Evolutionary conservation across 2,329 filamentous ascomycete genomes (phyloP).

Genomic region (Botrytis medusae): DNA sequence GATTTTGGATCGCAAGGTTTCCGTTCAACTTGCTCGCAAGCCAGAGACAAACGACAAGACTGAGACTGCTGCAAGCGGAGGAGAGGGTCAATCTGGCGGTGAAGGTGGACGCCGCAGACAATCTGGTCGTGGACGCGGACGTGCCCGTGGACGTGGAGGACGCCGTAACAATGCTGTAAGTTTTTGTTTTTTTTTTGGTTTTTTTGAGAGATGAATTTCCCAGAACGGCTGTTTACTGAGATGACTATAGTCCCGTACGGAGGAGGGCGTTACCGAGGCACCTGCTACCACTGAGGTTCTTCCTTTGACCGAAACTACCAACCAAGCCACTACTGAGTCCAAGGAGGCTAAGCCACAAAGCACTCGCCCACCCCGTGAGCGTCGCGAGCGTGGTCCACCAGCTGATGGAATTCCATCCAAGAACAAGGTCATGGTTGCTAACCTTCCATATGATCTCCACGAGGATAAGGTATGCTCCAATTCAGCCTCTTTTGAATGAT

Average conservation of each 20-base stretch:
- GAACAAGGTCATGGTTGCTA: constrained; percentile 99
- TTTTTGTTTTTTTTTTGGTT: no score
- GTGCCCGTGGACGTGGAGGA: constrained; percentile 65
- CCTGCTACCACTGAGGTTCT: constrained; percentile 54
- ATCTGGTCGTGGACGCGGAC: constrained; percentile 66
- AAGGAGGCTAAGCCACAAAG: constrained; percentile 42
- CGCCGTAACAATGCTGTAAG: constrained; percentile 62
- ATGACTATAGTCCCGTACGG: constrained; percentile 33
- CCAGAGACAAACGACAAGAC: constrained; percentile 81
- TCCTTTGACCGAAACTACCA: constrained; percentile 62
- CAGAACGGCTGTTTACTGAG: constrained; percentile 25
- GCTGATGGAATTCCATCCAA: constrained; percentile 97
- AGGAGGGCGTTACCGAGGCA: constrained; percentile 48
- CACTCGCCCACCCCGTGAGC: constrained; percentile 57
- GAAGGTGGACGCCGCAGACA: constrained; percentile 64
- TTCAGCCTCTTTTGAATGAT: background rate
- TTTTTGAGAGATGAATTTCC: constrained; percentile 24
- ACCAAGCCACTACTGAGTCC: constrained; percentile 52
- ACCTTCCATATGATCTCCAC: constrained; percentile 95
- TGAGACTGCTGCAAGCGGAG: constrained; percentile 68
- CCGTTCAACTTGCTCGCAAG: constrained; percentile 97
- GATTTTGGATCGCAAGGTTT: constrained; percentile 98
- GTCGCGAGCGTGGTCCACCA: constrained; percentile 85
- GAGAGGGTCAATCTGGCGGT: constrained; percentile 66
- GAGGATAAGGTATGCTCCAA: constrained; percentile 79